These are phyloP conservation scores for Polygonum aviculare DNA, from an alignment of 148 eudicot genomes.

Conservation along the genomic window DNA sequence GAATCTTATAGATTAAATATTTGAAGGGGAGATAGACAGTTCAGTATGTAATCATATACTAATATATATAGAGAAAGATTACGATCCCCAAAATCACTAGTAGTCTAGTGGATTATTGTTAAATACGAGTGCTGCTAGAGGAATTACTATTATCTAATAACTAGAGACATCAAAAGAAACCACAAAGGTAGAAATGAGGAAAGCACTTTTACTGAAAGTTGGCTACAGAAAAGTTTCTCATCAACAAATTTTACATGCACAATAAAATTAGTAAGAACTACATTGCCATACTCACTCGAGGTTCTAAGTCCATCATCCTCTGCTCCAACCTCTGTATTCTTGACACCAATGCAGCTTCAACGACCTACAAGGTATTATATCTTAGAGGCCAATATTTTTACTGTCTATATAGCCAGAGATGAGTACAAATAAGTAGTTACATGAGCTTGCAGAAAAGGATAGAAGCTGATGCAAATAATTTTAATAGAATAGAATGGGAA, in stretches of 20 bases:
- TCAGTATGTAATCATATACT: not conserved
- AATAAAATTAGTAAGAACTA: slow-evolving; percentile 37
- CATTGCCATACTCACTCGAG: slow-evolving; percentile 86
- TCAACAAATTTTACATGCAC: not conserved
- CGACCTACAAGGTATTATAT: slow-evolving; percentile 41
- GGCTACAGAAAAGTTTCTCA: not conserved
- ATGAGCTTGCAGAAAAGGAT: not conserved
- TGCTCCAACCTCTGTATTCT: slow-evolving; percentile 79
- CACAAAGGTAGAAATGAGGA: not conserved
- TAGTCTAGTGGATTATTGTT: not conserved
- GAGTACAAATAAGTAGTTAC: not conserved
- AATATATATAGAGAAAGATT: not conserved
- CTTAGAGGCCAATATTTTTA: not conserved
- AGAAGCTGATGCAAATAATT: not conserved
- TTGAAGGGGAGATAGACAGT: not conserved
- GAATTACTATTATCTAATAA: not conserved
- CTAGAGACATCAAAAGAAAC: not conserved
- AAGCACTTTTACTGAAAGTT: not conserved
- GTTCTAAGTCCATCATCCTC: slow-evolving; percentile 86
- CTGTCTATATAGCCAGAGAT: not conserved
- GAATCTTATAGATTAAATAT: not conserved
- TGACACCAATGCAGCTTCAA: slow-evolving; percentile 94
- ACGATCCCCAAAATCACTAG: not conserved
- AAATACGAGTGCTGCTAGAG: not conserved
- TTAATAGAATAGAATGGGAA: not conserved